Percentiles rank a stretch among this genome's conserved stretches.
These are phyloP conservation scores for Chlamydomonas reinhardtii DNA, from an alignment of 163 green algal species.

Conservation along the genomic window DNA sequence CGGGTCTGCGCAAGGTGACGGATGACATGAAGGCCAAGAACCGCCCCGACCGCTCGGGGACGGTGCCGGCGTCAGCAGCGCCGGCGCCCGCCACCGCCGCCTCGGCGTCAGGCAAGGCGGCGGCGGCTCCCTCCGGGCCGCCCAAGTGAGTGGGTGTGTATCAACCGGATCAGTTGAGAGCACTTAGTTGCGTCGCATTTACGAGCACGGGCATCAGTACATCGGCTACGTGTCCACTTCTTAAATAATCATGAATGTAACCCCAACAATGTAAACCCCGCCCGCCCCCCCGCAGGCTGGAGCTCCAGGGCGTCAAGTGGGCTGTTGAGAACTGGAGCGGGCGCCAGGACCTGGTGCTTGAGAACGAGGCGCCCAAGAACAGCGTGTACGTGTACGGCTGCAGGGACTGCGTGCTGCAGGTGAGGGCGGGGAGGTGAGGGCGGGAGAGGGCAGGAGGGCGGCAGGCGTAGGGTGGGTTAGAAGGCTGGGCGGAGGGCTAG, in stretches of 20 bases:
- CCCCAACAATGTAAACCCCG: no score
- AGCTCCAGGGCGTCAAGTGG: conserved; percentile 93
- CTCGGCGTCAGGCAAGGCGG: neutral
- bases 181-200: no score
- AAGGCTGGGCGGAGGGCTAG: no score
- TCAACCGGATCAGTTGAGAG: no score
- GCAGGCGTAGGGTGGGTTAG: neutral
- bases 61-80: conserved; percentile 56
- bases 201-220: no score
- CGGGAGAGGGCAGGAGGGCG: neutral
- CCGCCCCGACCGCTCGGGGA: conserved; percentile 77
- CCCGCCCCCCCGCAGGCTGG: conserved; percentile 53
- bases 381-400: conserved; percentile 95
- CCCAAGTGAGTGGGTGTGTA: conserved; percentile 53
- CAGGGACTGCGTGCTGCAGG: conserved; percentile 85
- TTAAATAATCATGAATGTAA: no score
- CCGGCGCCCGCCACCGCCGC: neutral
- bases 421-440: conserved; percentile 39
- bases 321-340: conserved; percentile 85
- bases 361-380: conserved; percentile 82
- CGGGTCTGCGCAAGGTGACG: conserved; percentile 93
- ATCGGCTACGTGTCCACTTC: neutral
- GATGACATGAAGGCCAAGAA: conserved; percentile 99
- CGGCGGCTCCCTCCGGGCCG: conserved; percentile 4
- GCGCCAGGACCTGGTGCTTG: conserved; percentile 58